These are phyloP conservation scores for Neoscytalidium dimidiatum DNA, from an alignment of 2,329 filamentous ascomycete species.

Conservation along the genomic window DNA sequence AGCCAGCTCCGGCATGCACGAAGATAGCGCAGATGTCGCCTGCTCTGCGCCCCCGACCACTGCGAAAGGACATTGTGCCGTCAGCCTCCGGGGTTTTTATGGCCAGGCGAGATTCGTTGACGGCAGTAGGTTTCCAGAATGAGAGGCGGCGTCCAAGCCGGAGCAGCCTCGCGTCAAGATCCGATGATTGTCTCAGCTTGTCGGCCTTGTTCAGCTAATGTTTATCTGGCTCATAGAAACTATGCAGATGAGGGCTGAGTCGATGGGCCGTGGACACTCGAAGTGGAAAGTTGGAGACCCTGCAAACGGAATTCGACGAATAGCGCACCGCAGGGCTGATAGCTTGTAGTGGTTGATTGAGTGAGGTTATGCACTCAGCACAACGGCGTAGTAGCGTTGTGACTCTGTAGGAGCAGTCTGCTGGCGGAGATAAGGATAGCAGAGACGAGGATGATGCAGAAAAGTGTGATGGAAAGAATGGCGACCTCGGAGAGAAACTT, in stretches of 20 bases:
- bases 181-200: neutral
- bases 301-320: neutral
- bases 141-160: conserved; percentile 5
- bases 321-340: neutral
- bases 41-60: neutral
- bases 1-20: conserved; percentile 93
- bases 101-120: neutral
- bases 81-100: neutral
- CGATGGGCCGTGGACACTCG: neutral
- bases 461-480: conserved; percentile 17
- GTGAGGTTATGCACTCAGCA: neutral
- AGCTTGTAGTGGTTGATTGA: neutral
- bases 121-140: neutral
- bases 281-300: neutral
- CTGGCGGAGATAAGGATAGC: neutral
- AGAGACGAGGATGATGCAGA: conserved; percentile 14
- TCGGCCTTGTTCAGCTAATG: neutral
- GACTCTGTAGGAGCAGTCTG: neutral
- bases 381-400: neutral
- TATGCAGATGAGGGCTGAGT: neutral
- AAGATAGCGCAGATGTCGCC: conserved; percentile 68
- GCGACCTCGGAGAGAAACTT: neutral
- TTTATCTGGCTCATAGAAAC: neutral
- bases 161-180: neutral
- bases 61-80: neutral